These are phyloP conservation scores for Rhizomucor pusillus DNA, from an alignment of 371 early-diverging fungal genomes.

Conservation along the genomic window DNA sequence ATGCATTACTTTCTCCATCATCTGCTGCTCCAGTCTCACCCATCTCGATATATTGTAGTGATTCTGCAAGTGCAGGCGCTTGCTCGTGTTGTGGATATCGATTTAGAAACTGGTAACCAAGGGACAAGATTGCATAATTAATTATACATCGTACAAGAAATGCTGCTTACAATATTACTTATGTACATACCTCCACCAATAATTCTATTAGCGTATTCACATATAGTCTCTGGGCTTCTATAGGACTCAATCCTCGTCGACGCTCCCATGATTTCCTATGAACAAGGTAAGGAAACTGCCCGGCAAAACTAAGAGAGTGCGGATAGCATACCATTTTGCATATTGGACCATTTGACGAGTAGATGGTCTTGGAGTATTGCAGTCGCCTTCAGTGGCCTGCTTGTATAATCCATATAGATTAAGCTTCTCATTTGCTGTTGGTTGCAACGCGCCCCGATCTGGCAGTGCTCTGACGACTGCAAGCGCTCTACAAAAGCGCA, in stretches of 20 bases:
- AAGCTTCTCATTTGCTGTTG: conserved; percentile 66
- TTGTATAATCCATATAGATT: conserved; percentile 76
- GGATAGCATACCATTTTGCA: conserved; percentile 32
- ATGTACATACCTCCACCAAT: conserved; percentile 20
- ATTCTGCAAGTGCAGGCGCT: conserved; percentile 7
- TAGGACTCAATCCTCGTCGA: conserved; percentile 27
- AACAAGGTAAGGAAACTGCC: background rate
- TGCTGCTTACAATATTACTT: background rate
- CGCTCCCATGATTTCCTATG: conserved; percentile 38
- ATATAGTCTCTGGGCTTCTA: conserved; percentile 30
- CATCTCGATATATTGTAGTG: conserved; percentile 13
- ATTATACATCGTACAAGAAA: no score
- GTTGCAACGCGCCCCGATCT: conserved; percentile 29
- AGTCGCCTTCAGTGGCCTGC: conserved; percentile 73
- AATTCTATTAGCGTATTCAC: conserved; percentile 25
- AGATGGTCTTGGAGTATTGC: conserved; percentile 40
- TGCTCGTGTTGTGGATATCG: conserved; percentile 20
- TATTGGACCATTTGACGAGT: conserved; percentile 19
- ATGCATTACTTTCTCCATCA: background rate
- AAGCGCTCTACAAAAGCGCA: conserved; percentile 30
- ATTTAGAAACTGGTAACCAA: conserved; percentile 15
- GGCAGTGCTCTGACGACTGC: conserved; percentile 29
- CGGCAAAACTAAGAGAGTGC: background rate
- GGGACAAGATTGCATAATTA: no score
- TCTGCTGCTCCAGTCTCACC: background rate